phyloP scores from a whole-genome alignment of 192 early-diverging fungal species.

The Chytriomyces confervae region DNA sequence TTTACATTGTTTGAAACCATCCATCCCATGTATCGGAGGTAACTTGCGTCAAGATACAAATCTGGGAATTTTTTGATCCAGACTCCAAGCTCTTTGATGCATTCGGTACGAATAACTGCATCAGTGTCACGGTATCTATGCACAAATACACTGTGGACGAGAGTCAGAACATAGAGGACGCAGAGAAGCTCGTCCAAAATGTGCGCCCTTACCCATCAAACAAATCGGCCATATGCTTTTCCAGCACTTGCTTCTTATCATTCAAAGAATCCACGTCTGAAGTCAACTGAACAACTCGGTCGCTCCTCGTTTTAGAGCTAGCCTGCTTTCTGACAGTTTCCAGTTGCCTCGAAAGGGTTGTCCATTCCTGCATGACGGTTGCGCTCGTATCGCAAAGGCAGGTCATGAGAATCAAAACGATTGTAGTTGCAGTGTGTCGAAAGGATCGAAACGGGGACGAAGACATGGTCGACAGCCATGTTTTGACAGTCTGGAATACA shows the following conservation, averaged over 20 bases:
- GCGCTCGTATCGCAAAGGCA: conserved; percentile 73
- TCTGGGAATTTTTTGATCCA: conserved; percentile 78
- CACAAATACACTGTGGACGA: conserved; percentile 74
- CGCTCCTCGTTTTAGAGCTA: conserved; percentile 27
- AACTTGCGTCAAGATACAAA: conserved; percentile 72
- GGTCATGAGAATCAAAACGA: conserved; percentile 69
- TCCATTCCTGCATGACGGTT: conserved; percentile 63
- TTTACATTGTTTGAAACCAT: conserved; percentile 76
- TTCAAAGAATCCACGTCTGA: conserved; percentile 53
- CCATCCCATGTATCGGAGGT: conserved; percentile 88
- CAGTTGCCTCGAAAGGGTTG: conserved; percentile 73
- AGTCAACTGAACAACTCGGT: conserved; percentile 41
- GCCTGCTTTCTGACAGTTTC: conserved; percentile 58
- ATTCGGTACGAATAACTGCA: conserved; percentile 81
- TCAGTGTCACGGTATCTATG: conserved; percentile 91
- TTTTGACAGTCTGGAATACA: conserved; percentile 43
- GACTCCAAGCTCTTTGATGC: conserved; percentile 76
- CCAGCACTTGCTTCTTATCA: conserved; percentile 62
- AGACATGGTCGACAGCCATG: conserved; percentile 51
- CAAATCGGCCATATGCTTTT: conserved; percentile 69
- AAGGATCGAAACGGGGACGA: conserved; percentile 86
- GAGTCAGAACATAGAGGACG: conserved; percentile 5
- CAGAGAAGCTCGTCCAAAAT: neutral
- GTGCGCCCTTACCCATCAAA: conserved; percentile 69
- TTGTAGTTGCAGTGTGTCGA: conserved; percentile 83